Percentiles rank a stretch among this genome's conserved stretches.
These are phyloP conservation scores for Glomus cerebriforme DNA, from an alignment of 192 early-diverging fungal species.

Conservation along the genomic window DNA sequence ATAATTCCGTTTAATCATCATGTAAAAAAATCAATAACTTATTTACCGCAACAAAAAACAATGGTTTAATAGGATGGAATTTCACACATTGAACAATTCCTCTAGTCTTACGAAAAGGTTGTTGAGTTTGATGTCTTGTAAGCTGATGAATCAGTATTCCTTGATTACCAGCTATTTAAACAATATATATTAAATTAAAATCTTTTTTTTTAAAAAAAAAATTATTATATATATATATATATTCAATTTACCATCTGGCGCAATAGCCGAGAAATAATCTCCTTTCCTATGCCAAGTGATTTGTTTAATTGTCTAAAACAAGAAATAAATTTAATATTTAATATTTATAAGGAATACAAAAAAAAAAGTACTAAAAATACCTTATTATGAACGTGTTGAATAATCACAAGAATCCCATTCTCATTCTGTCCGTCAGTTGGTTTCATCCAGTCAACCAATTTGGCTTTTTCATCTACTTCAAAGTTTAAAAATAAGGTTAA, in stretches of 20 bases:
- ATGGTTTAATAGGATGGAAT: conserved; percentile 93
- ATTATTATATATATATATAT: not conserved
- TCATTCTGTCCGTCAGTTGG: conserved; percentile 55
- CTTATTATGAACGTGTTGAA: conserved; percentile 49
- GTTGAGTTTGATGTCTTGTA: conserved; percentile 83
- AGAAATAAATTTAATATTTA: not conserved
- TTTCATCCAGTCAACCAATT: conserved; percentile 51
- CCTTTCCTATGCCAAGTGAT: conserved; percentile 96
- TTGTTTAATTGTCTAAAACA: conserved; percentile 64
- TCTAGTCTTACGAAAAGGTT: conserved; percentile 89
- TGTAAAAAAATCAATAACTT: not conserved
- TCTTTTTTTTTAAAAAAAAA: not conserved
- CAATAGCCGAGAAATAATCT: conserved; percentile 91
- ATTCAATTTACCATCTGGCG: conserved; percentile 68
- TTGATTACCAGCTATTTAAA: conserved; percentile 47
- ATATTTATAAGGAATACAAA: not conserved
- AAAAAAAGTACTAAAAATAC: not conserved
- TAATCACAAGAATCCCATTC: conserved; percentile 45
- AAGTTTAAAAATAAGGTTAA: conserved; percentile 35
- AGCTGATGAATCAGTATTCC: conserved; percentile 93
- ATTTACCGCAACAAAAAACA: conserved; percentile 86
- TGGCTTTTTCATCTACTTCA: conserved; percentile 30
- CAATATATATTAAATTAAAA: not conserved
- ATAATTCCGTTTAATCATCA: too few species aligned
- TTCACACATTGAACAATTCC: conserved; percentile 83